Evolutionary conservation across 371 early-diverging fungal genomes (phyloP), one percentile per base, ranked within the genome.

Genomic region (Mortierella sp.): DNA sequence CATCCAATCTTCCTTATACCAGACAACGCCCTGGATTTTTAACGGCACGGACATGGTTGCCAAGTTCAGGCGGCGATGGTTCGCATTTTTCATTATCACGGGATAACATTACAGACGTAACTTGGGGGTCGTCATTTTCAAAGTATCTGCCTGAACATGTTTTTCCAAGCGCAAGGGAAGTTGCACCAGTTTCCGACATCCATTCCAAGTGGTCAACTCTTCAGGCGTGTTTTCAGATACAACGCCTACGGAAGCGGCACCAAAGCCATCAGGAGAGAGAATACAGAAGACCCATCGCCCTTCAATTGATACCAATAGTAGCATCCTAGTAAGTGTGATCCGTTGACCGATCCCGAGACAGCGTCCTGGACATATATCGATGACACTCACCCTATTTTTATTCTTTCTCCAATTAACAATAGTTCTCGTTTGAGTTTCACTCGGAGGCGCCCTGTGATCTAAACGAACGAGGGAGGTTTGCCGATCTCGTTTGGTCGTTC

Each of bases 51-150:
- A 57, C 21, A 42, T 57, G 28, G 14, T 57, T 16, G 26, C 42
- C 27, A 42, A 14, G 30, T 24, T 58, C 28, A 30, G 31, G 16
- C 13, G 12, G 31, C 28, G n/a, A 58, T 30, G 16, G n/a, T 0
- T 26, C 23, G 21, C 38, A 10, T 6, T 60, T 50, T 18, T 60
- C 60, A 7, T 28, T 61, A 19, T 26, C 27, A 16, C 51, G 61
- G 23, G 53, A 61, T 42, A 42, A 41, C 39, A 61, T 61, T 26
- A 43, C 53, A 5, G 61, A 61, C 19, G 48, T 59, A 34, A 49
- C 50, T 59, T 19, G 8, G 3, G 50, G 38, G 10, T 61, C 61
- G 3, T 18, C n/a, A 12, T 51, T 61, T 27, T 10, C 27, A 19
- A 61, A 27, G 30, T 24, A 13, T 10, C 21, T 61, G 61, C 51